Percentiles rank a stretch among this genome's conserved stretches.
phyloP scores from a whole-genome alignment of 805 yeast species.

The Blastobotrys parvus region DNA sequence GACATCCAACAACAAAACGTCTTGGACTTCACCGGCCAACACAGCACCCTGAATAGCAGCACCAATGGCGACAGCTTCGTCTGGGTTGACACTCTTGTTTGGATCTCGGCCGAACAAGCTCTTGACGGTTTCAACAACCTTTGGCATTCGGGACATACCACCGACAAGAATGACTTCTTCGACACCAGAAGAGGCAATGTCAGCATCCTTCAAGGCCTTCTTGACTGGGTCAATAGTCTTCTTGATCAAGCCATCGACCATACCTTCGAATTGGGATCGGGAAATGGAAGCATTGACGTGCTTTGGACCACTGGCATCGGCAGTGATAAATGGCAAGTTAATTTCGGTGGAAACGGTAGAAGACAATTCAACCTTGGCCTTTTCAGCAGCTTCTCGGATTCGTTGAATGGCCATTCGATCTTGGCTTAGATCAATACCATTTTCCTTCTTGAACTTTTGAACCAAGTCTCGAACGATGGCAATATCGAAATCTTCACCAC shows the following conservation, averaged over 20 bases:
- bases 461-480: constrained; percentile 77
- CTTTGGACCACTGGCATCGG: constrained; percentile 76
- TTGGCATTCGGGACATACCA: constrained; percentile 91
- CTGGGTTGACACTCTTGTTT: constrained; percentile 89
- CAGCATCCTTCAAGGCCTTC: constrained; percentile 78
- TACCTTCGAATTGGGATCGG: constrained; percentile 58
- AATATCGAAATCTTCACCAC: constrained; percentile 91
- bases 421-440: constrained; percentile 53
- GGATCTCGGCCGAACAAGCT: constrained; percentile 74
- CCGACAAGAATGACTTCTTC: constrained; percentile 81
- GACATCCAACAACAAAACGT: constrained; percentile 81
- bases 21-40: constrained; percentile 88
- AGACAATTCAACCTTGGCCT: constrained; percentile 81
- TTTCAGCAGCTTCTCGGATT: constrained; percentile 81
- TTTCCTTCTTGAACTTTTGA: constrained; percentile 66
- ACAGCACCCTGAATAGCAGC: constrained; percentile 98
- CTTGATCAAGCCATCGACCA: constrained; percentile 62
- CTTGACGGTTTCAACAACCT: constrained; percentile 71
- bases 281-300: constrained; percentile 64
- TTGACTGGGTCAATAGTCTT: constrained; percentile 68
- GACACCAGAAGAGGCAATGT: constrained; percentile 52
- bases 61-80: constrained; percentile 91
- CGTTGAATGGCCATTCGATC: constrained; percentile 79
- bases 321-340: constrained; percentile 80
- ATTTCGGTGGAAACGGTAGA: constrained; percentile 64